These are phyloP conservation scores for Chaetomium olivaceum DNA, from an alignment of 2,329 filamentous ascomycete species.

Conservation along the genomic window DNA sequence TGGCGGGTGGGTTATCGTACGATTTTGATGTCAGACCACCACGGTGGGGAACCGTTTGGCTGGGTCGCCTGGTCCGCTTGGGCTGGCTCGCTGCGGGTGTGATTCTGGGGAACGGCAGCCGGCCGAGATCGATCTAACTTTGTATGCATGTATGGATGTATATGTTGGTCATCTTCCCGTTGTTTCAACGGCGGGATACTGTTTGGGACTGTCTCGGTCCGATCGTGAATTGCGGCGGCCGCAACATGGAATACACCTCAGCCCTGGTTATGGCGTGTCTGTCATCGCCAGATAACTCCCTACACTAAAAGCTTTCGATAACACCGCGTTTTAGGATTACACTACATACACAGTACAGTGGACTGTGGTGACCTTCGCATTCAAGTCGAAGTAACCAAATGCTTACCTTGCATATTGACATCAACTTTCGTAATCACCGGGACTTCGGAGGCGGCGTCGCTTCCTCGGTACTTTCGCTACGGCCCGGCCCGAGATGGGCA, in stretches of 20 bases:
- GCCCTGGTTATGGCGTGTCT: no score
- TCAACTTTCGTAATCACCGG: not conserved
- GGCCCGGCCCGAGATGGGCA: not conserved
- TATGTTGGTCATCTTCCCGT: not conserved
- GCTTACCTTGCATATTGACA: not conserved
- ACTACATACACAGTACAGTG: no score
- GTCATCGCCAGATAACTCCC: no score
- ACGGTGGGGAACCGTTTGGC: slow-evolving; percentile 18
- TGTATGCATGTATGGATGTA: not conserved
- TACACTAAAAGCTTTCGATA: no score
- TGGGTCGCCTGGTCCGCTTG: slow-evolving; percentile 21
- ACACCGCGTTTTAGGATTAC: not conserved
- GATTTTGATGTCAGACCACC: slow-evolving; percentile 33
- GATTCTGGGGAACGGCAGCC: slow-evolving; percentile 8
- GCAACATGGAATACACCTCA: not conserved
- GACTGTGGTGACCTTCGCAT: no score
- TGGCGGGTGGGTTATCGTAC: slow-evolving; percentile 31
- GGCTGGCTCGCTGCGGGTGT: not conserved
- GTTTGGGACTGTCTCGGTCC: not conserved
- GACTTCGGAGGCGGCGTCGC: not conserved
- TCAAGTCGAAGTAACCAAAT: no score
- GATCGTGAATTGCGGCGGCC: not conserved
- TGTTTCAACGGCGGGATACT: not conserved
- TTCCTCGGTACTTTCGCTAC: not conserved
- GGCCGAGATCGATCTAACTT: slow-evolving; percentile 12